Evolutionary conservation across 768 basidiomycete genomes (phyloP), one percentile per base, ranked within the genome.

Genomic region (Tephrocybe sp.): DNA sequence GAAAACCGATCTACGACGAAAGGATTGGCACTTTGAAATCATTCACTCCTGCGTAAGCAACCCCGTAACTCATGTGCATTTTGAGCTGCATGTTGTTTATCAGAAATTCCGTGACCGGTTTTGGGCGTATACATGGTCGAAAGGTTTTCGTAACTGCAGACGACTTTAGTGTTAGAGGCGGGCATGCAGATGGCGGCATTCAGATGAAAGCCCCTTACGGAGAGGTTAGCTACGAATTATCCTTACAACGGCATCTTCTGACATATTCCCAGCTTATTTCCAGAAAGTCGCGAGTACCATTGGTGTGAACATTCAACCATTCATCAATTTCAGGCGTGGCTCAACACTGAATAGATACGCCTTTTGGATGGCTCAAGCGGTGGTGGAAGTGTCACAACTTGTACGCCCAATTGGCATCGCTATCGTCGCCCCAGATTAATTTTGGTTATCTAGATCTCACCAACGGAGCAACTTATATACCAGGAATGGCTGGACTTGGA

Each of bases 121-220:
- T 66, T 59, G 72, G 71, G 11, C 61, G 56, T 39, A 50, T 72
- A 17, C 42, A 64, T 43, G 61, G 61, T 1, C 67, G 68, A 14
- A 71, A 66, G 50, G 70, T 73, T 1, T 73, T 72, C 49, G 54
- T 73, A 9, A 69, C 68, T 2, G 71, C 72, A 11, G 71, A 73
- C 31, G 72, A 73, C 49, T 73, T 73, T 47, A 73, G 71, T 55
- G 72, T 73, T 12, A 61, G 72, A 49, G 72, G 72, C 3, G 72
- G 72, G 17, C 72, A 73, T 63, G 72, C 72, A 11, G 72, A 73
- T 57, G 72, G 72, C 44, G 71, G 71, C 11, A 72, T 73, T 45
- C 58, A 60, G 17, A 65, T 62, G 51, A 73, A 72, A 50, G 71
- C 72, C 3, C 64, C 64, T 1, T 71, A 73, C 48, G 72, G 71